Evolutionary conservation across 2,329 filamentous ascomycete species (phyloP), one percentile per base, ranked within the genome.

Genomic region (Lachnellula arida): DNA sequence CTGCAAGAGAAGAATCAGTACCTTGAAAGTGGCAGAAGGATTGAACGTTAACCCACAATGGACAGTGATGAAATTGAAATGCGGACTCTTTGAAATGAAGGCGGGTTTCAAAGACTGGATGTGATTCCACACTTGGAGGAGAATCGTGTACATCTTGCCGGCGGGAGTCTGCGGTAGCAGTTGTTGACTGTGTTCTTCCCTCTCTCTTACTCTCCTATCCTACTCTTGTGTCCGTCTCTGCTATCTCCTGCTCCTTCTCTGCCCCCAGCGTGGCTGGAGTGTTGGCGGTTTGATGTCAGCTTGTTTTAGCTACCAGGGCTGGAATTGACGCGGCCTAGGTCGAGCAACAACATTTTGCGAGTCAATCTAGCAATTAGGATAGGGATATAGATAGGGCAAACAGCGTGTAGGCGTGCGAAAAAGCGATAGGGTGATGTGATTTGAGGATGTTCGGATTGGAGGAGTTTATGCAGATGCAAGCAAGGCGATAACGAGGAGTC

Each of bases 21-120:
- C 14, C 11, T 5, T 28, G 23, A 4, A 25, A 37, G 34, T 34
- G 28, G 32, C 28, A 50, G 12, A 34, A 19, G 39, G 47, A 52
- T 37, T 34, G 50, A 28, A 43, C 22, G n/a, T 14, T 12, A 23
- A 76, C 83, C 72, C 74, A 89, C 87, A 95, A 68, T 95, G 90
- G 15, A 84, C 77, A 1, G 86, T 85, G 58, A 94, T 91, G 70
- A 93, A 95, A 74, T 89, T 91, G 73, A 92, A 87, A 63, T 85
- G 82, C 15, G 84, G 86, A 64, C 81, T 78, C 66, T 78, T 82
- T 52, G 79, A 78, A 28, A 84, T 64, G 60, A 86, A 83, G 15
- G 80, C 75, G 3, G 81, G 82, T 66, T 80, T 81, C 60, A 81
- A 65, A 56, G 75, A 70, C 70, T 73, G 75, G 58, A 82, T 55